Conservation (phyloP, 768 basidiomycete genomes). For the Mycena sanguinolenta region DNA sequence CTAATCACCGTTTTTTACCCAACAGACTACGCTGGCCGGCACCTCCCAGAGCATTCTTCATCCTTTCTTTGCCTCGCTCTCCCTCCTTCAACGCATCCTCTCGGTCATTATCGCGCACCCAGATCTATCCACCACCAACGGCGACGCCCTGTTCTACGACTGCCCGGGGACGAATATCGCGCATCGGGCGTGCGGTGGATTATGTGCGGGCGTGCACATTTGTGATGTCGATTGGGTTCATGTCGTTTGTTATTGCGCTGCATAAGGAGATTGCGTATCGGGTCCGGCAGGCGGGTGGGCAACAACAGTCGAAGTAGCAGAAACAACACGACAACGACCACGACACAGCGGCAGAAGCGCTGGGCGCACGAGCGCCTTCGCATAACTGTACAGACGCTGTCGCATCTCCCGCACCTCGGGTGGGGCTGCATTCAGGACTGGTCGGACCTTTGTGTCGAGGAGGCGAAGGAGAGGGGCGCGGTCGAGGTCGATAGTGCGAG, state of each 20-base stretch:
- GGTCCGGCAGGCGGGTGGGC: too few species aligned
- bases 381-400: background rate
- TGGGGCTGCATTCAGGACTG: conserved; percentile 14
- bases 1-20: too few species aligned
- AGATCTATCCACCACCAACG: background rate
- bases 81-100: conserved; percentile 24
- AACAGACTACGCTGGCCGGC: conserved; percentile 31
- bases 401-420: background rate
- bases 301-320: too few species aligned
- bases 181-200: background rate
- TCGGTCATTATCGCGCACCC: conserved; percentile 8
- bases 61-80: conserved; percentile 22
- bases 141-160: background rate
- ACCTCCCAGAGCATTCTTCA: conserved; percentile 11
- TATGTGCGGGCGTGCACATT: background rate
- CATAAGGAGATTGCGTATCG: conserved; percentile 29
- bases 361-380: conserved; percentile 16
- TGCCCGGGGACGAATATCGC: background rate
- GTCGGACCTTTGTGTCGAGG: conserved; percentile 20
- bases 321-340: too few species aligned
- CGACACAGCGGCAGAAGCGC: too few species aligned
- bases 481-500: background rate
- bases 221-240: background rate
- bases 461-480: conserved; percentile 13
- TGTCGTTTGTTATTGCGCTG: conserved; percentile 10